Evolutionary conservation across 768 basidiomycete genomes (phyloP), one percentile per base, ranked within the genome.

Genomic region (Tephrocybe rancida): DNA sequence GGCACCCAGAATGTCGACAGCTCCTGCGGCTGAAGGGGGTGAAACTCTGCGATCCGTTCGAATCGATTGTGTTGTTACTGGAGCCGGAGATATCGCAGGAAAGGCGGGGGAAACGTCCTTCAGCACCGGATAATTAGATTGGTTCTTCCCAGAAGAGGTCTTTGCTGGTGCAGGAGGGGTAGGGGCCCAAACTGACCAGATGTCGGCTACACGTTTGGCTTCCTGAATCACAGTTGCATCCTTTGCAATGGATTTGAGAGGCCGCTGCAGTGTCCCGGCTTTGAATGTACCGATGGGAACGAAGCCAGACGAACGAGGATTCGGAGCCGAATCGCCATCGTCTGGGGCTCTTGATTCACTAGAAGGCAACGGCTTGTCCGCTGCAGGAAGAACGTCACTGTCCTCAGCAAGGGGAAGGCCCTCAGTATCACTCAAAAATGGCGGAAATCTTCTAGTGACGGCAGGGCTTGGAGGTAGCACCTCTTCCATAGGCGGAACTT

Each of bases 281-380:
- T 79, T 81, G 44, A 82, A 73, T 0, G 81, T 81, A 5, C 79
- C 75, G 11, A 90, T 80, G 0, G 88, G 83, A 18, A 89, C 76
- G 60, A 91, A 91, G 1, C 88, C 89, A 46, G 87, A 89, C 1
- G 88, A 90, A 2, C 88, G 83, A 24, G 87, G 86, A 64, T 90
- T 85, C 0, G 88, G 87, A 0, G 73, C 67, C 24, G 73, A 62
- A 8, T 74, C 70, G 37, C 66, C 59, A 39, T 65, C 52, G 25
- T 51, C 44, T 11, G 55, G 26, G 26, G 37, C 41, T 25, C 46
- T 41, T 2, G 24, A 16, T 27, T 52, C 48, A 22, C 11, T 44
- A 14, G 6, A 41, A 30, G 39, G 39, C 9, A 19, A 18, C 1
- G 50, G 22, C 32, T 52, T 43, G 4, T 13, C 18, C 14, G 46